Evolutionary conservation across 148 eudicot genomes (phyloP), one percentile per base, ranked within the genome.

Genomic region (Rhododendron ferrugineum): DNA sequence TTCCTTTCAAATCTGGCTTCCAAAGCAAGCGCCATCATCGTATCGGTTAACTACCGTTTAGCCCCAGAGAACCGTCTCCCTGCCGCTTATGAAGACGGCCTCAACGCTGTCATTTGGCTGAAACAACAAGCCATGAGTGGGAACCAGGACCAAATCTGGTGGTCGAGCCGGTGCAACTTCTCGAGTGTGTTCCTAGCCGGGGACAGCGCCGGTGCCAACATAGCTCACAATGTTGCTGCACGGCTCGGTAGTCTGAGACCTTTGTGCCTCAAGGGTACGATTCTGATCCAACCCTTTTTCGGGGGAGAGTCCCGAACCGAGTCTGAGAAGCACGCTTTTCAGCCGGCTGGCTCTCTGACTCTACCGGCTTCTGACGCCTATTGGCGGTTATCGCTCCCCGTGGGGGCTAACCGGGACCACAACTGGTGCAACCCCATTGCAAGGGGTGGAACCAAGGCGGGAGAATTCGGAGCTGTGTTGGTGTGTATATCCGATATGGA

Each of bases 161-260:
- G 95, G 95, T 84, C 88, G 23, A 89, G 76, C 62, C 58, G 85
- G 34, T 90, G 92, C 82, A 84, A 90, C 72, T 85, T 92, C n/a
- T 85, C 89, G 8, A 89, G 85, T 62, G 50, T 90, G 22, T 92
- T 88, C 86, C 64, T 94, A 54, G 92, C 85, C 1, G 95, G 97
- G 22, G 97, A 94, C 74, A 94, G 94, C 84, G 91, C 95, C 4
- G 97, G 97, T 37, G 97, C 89, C 37, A 93, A 93, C 85, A 90
- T 94, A 60, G 94, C 95, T 11, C 84, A 93, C 82, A 90, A 94
- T 87, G 92, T 94, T 79, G 91, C 90, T 80, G 82, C 85, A 70
- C 85, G 89, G 64, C 58, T 90, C 14, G 74, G 77, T 5, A 13
- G 52, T 14, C 2, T 78, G 18, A 86, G 18, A 54, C 89, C 89